These are phyloP conservation scores for Sextonia rubra DNA, from an alignment of 164 flowering plant species.

Conservation along the genomic window DNA sequence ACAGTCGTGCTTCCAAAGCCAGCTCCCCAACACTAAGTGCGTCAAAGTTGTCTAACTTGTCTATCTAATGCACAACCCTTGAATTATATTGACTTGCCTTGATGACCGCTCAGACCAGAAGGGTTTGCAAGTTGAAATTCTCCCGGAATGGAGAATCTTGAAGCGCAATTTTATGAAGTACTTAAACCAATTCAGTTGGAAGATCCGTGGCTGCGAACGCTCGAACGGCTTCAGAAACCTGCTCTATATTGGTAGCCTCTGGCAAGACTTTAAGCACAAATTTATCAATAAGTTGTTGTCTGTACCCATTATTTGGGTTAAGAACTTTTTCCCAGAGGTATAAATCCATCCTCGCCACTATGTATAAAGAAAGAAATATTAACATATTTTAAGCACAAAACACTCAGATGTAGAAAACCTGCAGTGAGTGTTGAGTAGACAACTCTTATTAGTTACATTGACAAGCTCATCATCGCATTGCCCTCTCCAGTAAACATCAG, in stretches of 20 bases:
- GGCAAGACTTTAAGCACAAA: conserved; percentile 98
- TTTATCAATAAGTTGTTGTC: conserved; percentile 95
- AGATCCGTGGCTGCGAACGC: conserved; percentile 99
- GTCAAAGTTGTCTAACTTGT: conserved; percentile 93
- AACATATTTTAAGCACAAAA: neutral
- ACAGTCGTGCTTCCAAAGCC: no score
- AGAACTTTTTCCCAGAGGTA: conserved; percentile 98
- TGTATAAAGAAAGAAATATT: conserved; percentile 36
- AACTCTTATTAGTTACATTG: no score
- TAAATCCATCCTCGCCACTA: conserved; percentile 96
- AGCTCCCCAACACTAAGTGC: no score
- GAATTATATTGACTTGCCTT: conserved; percentile 96
- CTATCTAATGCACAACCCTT: conserved; percentile 93
- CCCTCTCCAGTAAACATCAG: no score
- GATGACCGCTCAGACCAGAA: conserved; percentile 84
- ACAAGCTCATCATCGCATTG: no score
- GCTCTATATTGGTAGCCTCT: conserved; percentile 98
- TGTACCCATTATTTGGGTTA: conserved; percentile 78
- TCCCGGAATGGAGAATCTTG: conserved; percentile 99
- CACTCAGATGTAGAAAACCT: neutral
- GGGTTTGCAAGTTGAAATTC: conserved; percentile 88
- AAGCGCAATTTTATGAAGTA: conserved; percentile 95
- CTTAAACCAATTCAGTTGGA: conserved; percentile 95
- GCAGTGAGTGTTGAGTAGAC: no score
- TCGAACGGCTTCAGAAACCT: conserved; percentile 97